Percentiles rank a stretch among this genome's conserved stretches.
Conservation (phyloP, 257 asterid species). For the Gardenia jasminoides region DNA sequence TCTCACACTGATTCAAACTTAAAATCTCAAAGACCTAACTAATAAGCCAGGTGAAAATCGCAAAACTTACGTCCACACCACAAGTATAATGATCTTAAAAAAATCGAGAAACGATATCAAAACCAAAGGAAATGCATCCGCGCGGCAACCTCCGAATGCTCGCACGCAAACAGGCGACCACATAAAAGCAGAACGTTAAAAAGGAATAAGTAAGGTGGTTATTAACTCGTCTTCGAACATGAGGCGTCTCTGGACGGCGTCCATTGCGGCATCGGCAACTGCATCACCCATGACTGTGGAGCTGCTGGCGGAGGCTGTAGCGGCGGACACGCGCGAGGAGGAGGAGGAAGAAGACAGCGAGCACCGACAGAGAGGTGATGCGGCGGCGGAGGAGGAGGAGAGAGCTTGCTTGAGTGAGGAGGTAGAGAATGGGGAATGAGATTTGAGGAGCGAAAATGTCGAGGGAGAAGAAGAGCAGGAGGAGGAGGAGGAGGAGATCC, state of each 20-base stretch:
- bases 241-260: constrained; percentile 92
- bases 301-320: constrained; percentile 27
- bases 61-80: no score
- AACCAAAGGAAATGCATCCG: background rate
- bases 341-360: background rate
- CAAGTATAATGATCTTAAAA: background rate
- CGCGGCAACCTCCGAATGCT: background rate
- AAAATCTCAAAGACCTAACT: background rate
- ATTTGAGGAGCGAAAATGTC: constrained; percentile 18
- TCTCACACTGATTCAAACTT: no score
- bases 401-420: constrained; percentile 23
- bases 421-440: constrained; percentile 16
- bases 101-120: background rate
- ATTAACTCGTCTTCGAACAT: constrained; percentile 96
- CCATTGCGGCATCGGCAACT: constrained; percentile 73
- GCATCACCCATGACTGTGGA: constrained; percentile 52
- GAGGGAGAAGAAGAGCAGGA: constrained; percentile 21
- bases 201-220: no score
- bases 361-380: background rate
- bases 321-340: background rate
- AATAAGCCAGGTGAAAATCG: background rate
- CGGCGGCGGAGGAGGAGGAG: constrained; percentile 11
- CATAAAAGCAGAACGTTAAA: background rate
- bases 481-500: constrained; percentile 20
- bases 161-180: background rate